Conservation (phyloP, 139 green algal genomes). For the Closterium sp. region DNA sequence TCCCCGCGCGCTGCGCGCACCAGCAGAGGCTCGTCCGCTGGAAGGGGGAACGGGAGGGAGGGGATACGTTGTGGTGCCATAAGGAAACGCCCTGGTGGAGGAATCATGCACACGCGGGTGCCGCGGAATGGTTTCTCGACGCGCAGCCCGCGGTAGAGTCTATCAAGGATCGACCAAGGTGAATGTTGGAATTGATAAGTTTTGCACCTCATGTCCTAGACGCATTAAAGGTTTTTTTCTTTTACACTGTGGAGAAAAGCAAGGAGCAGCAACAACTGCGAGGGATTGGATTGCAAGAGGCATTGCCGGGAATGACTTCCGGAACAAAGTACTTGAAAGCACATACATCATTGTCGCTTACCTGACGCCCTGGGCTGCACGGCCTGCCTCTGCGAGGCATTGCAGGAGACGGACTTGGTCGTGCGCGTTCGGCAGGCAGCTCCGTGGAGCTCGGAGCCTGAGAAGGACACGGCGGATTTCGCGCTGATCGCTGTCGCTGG, state of each 20-base stretch:
- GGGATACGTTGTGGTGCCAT: no score
- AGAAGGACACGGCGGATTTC: not conserved
- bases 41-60: not conserved
- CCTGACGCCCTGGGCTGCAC: not conserved
- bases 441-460: not conserved
- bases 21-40: slow-evolving; percentile 34
- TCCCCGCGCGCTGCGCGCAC: slow-evolving; percentile 38
- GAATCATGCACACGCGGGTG: no score
- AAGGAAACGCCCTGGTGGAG: no score
- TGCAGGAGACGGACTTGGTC: not conserved
- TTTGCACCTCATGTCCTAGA: not conserved
- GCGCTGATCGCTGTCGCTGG: not conserved
- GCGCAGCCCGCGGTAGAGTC: no score
- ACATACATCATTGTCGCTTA: not conserved
- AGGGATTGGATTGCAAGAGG: not conserved
- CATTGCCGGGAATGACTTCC: no score
- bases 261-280: not conserved
- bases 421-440: not conserved
- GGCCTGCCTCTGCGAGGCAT: not conserved
- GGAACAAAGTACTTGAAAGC: no score
- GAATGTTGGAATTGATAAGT: not conserved
- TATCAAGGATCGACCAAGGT: no score
- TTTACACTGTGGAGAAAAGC: no score
- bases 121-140: not conserved
- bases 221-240: no score